Base-by-base conservation (phyloP, 1,284 basidiomycete species). In the Cutaneotrichosporon sp. region DNA sequence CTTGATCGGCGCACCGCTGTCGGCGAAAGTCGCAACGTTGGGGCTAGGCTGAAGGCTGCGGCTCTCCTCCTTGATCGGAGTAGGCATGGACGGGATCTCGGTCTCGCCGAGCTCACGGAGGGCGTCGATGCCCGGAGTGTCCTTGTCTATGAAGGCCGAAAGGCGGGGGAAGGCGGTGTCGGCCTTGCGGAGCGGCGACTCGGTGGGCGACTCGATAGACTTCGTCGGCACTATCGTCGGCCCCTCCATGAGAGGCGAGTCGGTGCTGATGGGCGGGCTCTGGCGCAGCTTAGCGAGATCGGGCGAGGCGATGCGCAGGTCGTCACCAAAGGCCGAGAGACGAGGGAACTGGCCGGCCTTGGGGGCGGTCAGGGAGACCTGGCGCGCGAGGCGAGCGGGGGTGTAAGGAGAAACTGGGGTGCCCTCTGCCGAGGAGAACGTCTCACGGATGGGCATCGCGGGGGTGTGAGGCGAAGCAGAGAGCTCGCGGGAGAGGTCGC, bases 91-190 rank as follows among this genome's bases (percentile, higher is more conserved):
- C 11, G 51, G 51, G 13, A 20, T 13, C 22, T 36, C 34, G 20
- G 20, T 6, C 14, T 53, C 51, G 51, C 18, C 51, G 22, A 53
- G 13, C 20, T 53, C 20, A 9, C 34, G 33, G 33, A 53, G 51
- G 9, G 33, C 51, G 22, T 24, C 51, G 22, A 53, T 53, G 22
- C 51, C 51, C 4, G 51, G 51, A 20, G 51, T 22, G 33, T 53
- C 51, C 51, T 53, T 36, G 51, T 53, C 51, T 16, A 53, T 20
- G 33, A 57, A 57, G 20, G 46, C 55, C 18, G 46, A 49, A 14
- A 57, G 55, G 20, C 55, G 45, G n/a, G 55, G 55, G 55, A 57
- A 57, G 10, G 55, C 43, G 5, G 55, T 57, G 46, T 57, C 55
- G 7, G 46, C 55, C 46, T 57, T 57, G 22, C 55, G 55, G 5